Evolutionary conservation across 805 yeast species (phyloP), one percentile per base, ranked within the genome.

Genomic region (Jamesozyma piceae): DNA sequence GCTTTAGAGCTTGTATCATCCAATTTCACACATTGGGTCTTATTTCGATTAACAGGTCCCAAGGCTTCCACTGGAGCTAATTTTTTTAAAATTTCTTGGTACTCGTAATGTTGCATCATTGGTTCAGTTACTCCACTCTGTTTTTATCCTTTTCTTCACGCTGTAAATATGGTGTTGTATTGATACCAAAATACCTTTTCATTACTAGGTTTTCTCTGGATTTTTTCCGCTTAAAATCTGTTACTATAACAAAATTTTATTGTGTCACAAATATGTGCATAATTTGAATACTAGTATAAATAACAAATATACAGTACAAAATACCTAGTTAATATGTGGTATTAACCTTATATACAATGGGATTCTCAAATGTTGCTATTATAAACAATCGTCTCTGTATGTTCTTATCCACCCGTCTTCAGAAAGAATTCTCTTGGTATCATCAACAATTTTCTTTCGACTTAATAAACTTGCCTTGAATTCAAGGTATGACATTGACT

Each of bases 391-490:
- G 49, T 77, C 83, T 5, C 21, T 39, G 20, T 47, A 41, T 4
- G 80, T 74, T 2, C 52, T 40, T 14, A 66, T 55, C 83, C 84
- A 78, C 6, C 68, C 64, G 3, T 68, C 70, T 2, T 72, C 53
- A 0, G 63, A 53, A 1, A 63, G 44, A 4, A 21, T 34, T 5
- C 41, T 42, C 26, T 65, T 59, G 0, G 63, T 68, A 1, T 21
- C 14, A 2, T 35, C 14, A 43, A 73, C 69, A 31, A 60, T 30
- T 1, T 17, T 21, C 10, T 55, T 55, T 45, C 79, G 62, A 3
- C 44, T 46, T 1, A 3, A 10, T 3, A 55, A 53, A 2, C 19
- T 17, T 5, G 32, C 19, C 43, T 73, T 72, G 32, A 63, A 54
- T 0, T 60, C 63, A 1, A 44, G 24, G 42, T 73, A 73, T 1